Conservation (phyloP, 1,284 basidiomycete species). For the Pascua guehoae region DNA sequence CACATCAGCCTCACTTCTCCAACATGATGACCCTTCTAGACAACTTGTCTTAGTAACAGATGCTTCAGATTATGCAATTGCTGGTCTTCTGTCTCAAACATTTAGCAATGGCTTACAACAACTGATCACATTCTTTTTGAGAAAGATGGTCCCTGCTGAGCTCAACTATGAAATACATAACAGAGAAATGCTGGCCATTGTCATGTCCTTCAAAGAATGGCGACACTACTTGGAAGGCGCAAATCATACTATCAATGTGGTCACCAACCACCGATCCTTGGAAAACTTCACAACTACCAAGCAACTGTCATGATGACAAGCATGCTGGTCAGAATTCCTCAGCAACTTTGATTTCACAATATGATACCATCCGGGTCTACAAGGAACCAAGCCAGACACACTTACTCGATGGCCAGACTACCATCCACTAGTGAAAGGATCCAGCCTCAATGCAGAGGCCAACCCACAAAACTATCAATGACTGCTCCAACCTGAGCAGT, state of each 20-base stretch:
- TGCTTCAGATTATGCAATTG: constrained; percentile 12
- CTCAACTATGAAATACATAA: constrained; percentile 55
- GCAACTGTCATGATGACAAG: constrained; percentile 50
- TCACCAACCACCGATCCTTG: constrained; percentile 54
- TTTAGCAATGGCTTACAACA: constrained; percentile 30
- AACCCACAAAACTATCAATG: not conserved
- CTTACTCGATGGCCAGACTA: constrained; percentile 50
- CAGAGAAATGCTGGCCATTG: constrained; percentile 53
- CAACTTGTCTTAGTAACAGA: constrained; percentile 3
- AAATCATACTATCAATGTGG: constrained; percentile 34
- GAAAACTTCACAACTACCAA: constrained; percentile 48
- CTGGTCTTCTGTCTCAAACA: constrained; percentile 7
- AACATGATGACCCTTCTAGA: not conserved
- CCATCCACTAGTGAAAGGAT: not conserved
- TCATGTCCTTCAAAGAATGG: constrained; percentile 50
- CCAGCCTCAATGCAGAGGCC: not conserved
- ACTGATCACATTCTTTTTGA: constrained; percentile 46
- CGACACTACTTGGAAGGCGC: constrained; percentile 46
- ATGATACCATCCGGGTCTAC: constrained; percentile 48
- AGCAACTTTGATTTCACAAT: constrained; percentile 48
- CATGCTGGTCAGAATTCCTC: constrained; percentile 50
- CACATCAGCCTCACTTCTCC: not conserved
- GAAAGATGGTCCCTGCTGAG: constrained; percentile 39
- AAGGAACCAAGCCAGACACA: constrained; percentile 46
- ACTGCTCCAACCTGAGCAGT: too few species aligned